Percentiles rank a stretch among this genome's conserved stretches.
These are phyloP conservation scores for Dictyostelium capitatum DNA, from an alignment of 78 protist genomes.

Conservation along the genomic window DNA sequence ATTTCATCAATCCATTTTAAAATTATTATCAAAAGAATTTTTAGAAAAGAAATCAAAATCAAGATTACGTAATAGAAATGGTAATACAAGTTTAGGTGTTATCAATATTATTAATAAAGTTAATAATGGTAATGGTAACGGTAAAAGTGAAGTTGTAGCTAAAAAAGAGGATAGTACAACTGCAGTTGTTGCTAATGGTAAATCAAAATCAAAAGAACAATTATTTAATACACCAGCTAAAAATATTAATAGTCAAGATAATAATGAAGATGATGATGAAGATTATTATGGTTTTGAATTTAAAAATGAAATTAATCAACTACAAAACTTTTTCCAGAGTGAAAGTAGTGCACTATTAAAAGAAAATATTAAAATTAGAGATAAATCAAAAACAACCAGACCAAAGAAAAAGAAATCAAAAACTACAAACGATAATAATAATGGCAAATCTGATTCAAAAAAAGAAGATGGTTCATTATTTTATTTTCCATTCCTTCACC, in stretches of 20 bases:
- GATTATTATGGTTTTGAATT: not conserved
- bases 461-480: not conserved
- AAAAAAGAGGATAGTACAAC: not conserved
- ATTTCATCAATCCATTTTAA: not conserved
- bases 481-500: not conserved
- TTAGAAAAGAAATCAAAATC: slow-evolving; percentile 25
- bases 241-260: not conserved
- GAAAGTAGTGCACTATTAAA: not conserved
- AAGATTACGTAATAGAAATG: not conserved
- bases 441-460: not conserved
- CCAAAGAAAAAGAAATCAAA: slow-evolving; percentile 13
- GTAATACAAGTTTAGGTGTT: not conserved
- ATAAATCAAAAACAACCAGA: not conserved
- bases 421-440: not conserved
- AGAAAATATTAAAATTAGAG: not conserved
- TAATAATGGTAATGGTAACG: not conserved
- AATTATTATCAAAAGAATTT: slow-evolving; percentile 22
- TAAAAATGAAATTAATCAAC: slow-evolving; percentile 25
- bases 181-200: not conserved
- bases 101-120: not conserved
- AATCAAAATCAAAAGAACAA: not conserved
- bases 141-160: not conserved
- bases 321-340: not conserved
- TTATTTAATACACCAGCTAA: slow-evolving; percentile 17
- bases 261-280: not conserved